Conservation (phyloP, 2,329 filamentous ascomycete species). For the Aureobasidium subglaciale region DNA sequence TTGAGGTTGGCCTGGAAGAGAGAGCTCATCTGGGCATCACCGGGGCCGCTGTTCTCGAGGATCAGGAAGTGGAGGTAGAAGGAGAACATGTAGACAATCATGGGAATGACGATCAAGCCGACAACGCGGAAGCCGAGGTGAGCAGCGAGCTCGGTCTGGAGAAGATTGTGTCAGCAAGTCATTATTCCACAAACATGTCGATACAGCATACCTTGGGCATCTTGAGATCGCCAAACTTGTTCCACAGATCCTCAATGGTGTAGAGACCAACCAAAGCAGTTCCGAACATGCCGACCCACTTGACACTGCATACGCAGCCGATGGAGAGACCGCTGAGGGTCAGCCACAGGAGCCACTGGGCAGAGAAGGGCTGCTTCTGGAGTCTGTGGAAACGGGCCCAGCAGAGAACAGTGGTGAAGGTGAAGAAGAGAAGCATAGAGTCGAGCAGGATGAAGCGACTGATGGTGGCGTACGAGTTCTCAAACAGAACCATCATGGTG, state of each 20-base stretch:
- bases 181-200: not conserved
- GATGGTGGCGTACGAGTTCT: slow-evolving; percentile 99
- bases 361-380: slow-evolving; percentile 76
- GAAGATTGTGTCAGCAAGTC: not conserved
- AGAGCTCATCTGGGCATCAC: slow-evolving; percentile 99
- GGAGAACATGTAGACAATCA: slow-evolving; percentile 89
- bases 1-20: slow-evolving; percentile 95
- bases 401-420: slow-evolving; percentile 94
- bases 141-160: slow-evolving; percentile 57
- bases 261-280: slow-evolving; percentile 93
- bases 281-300: slow-evolving; percentile 94
- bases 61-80: slow-evolving; percentile 94
- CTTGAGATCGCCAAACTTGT: slow-evolving; percentile 89
- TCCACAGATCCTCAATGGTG: slow-evolving; percentile 94
- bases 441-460: slow-evolving; percentile 97
- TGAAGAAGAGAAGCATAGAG: slow-evolving; percentile 97
- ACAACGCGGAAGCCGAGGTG: slow-evolving; percentile 75
- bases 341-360: slow-evolving; percentile 92
- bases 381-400: slow-evolving; percentile 95
- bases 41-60: slow-evolving; percentile 85
- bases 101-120: slow-evolving; percentile 80
- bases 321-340: slow-evolving; percentile 91
- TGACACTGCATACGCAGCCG: slow-evolving; percentile 96
- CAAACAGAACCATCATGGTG: slow-evolving; percentile 93
- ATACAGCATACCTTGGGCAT: slow-evolving; percentile 65